A percentile compares a stretch with the other conserved stretches of the same genome.
phyloP scores from a whole-genome alignment of 2,329 filamentous ascomycete genomes.

The Ascochyta clinopodiicola region DNA sequence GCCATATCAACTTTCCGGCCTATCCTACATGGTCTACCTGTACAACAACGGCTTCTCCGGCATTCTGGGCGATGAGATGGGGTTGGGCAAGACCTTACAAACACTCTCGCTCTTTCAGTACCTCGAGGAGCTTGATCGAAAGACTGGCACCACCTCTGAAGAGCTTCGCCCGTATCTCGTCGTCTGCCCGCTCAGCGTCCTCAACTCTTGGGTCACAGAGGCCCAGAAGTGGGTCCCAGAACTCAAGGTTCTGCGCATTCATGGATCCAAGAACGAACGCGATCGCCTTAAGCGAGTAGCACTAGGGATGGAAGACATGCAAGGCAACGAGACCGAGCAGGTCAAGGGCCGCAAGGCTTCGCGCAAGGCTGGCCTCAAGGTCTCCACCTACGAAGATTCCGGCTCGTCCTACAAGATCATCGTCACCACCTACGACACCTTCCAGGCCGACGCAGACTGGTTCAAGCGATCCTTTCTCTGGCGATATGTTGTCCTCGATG shows the following conservation, averaged over 20 bases:
- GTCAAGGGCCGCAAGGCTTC: slow-evolving; percentile 87
- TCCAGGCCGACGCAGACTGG: slow-evolving; percentile 94
- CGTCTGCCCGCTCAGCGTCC: slow-evolving; percentile 92
- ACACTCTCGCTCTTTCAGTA: slow-evolving; percentile 97
- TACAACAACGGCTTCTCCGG: slow-evolving; percentile 99
- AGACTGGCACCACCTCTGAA: slow-evolving; percentile 43
- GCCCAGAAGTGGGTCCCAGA: slow-evolving; percentile 97
- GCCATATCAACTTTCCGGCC: slow-evolving; percentile 95
- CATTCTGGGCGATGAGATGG: slow-evolving; percentile 98
- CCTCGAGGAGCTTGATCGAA: slow-evolving; percentile 87
- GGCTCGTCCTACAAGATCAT: slow-evolving; percentile 61
- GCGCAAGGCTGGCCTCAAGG: slow-evolving; percentile 71
- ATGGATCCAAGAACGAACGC: slow-evolving; percentile 83
- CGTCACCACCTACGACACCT: slow-evolving; percentile 97
- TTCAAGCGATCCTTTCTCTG: slow-evolving; percentile 94
- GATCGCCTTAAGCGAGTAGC: slow-evolving; percentile 70
- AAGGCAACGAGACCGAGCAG: slow-evolving; percentile 65
- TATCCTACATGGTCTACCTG: slow-evolving; percentile 98
- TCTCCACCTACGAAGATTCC: slow-evolving; percentile 37
- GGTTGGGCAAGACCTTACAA: slow-evolving; percentile 98
- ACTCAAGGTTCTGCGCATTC: slow-evolving; percentile 87
- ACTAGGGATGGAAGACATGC: slow-evolving; percentile 54
- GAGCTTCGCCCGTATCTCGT: slow-evolving; percentile 93
- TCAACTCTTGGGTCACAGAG: slow-evolving; percentile 97
- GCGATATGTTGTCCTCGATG: slow-evolving; percentile 99